phyloP scores from a whole-genome alignment of 805 yeast species.

The Torulaspora maleeae region DNA sequence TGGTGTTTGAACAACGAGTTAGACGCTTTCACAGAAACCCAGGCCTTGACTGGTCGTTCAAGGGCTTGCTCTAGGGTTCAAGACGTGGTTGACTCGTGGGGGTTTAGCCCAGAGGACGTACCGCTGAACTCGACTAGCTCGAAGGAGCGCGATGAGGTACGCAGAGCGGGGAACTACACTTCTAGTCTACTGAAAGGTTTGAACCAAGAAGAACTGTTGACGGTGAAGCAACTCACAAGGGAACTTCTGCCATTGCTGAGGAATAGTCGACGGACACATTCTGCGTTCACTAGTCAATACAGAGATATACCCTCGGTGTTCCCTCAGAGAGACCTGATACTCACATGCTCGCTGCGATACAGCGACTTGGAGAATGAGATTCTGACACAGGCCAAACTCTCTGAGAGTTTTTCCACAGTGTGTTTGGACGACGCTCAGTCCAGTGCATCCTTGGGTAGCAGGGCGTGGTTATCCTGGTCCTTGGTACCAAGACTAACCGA shows the following conservation, averaged over 20 bases:
- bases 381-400: background rate
- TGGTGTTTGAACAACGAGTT: conserved; percentile 23
- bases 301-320: conserved; percentile 20
- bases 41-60: background rate
- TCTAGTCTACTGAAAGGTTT: conserved; percentile 8
- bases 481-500: conserved; percentile 17
- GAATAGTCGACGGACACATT: conserved; percentile 11
- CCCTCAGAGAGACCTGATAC: conserved; percentile 13
- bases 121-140: conserved; percentile 3
- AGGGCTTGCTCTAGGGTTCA: conserved; percentile 11
- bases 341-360: conserved; percentile 13
- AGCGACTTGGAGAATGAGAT: conserved; percentile 5
- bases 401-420: conserved; percentile 8
- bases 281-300: conserved; percentile 10
- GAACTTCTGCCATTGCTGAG: conserved; percentile 19
- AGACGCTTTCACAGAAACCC: conserved; percentile 1
- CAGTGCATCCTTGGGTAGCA: conserved; percentile 4
- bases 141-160: background rate
- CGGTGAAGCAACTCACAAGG: conserved; percentile 15
- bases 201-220: conserved; percentile 11
- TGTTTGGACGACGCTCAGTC: conserved; percentile 8
- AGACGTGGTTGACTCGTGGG: conserved; percentile 36
- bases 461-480: conserved; percentile 20
- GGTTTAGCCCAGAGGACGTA: conserved; percentile 28
- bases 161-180: conserved; percentile 13